Evolutionary conservation across 352 stramenopile species (phyloP).

Genomic region (Phytophthora podocarpi): DNA sequence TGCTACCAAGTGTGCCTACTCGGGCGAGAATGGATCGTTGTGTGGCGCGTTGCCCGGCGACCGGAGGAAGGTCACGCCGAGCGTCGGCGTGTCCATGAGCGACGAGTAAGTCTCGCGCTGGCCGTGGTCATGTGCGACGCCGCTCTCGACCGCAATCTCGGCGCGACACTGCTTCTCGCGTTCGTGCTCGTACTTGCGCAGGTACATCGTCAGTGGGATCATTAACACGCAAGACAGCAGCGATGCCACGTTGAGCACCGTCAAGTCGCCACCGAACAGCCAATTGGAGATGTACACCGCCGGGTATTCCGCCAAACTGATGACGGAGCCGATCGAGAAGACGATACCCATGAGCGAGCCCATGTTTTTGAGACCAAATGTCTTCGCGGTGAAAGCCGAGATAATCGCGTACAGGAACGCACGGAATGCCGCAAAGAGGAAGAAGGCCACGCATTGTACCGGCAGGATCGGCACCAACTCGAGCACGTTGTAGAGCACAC

Average conservation of each 20-base stretch:
- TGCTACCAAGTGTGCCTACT: constrained; percentile 16
- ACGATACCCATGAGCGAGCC: constrained; percentile 84
- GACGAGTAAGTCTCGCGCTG: constrained; percentile 46
- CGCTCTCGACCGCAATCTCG: constrained; percentile 34
- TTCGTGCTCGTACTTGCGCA: constrained; percentile 56
- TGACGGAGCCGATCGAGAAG: constrained; percentile 77
- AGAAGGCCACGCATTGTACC: constrained; percentile 74
- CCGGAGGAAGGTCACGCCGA: constrained; percentile 62
- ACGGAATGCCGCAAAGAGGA: constrained; percentile 84
- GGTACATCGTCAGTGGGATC: constrained; percentile 63
- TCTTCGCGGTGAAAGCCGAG: constrained; percentile 87
- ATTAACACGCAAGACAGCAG: constrained; percentile 59
- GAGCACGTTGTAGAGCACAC: constrained; percentile 76
- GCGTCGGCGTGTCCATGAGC: constrained; percentile 49
- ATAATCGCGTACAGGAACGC: constrained; percentile 89
- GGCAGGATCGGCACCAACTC: constrained; percentile 67
- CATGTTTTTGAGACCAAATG: constrained; percentile 86
- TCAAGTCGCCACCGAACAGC: constrained; percentile 64
- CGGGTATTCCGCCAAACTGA: constrained; percentile 81
- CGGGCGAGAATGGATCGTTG: constrained; percentile 33
- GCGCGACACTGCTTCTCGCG: constrained; percentile 44
- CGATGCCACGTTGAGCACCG: constrained; percentile 52
- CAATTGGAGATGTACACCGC: constrained; percentile 75
- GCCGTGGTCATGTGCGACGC: constrained; percentile 14
- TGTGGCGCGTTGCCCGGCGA: constrained; percentile 45